Evolutionary conservation across 164 flowering plant species (phyloP).

Genomic region (Aristolochia fimbriata): DNA sequence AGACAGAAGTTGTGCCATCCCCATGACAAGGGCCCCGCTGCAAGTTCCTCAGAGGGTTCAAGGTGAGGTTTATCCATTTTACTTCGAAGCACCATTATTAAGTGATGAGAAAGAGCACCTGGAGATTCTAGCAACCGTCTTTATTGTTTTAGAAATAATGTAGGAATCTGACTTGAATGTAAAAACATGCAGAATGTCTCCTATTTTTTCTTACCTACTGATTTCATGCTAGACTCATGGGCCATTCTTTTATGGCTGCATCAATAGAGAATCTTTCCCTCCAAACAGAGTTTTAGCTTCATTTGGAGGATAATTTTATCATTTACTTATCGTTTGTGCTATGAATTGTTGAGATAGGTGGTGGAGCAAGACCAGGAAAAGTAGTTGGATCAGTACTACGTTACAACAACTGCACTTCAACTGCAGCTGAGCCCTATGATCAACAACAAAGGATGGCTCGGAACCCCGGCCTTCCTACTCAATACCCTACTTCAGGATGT

Average conservation of each 20-base stretch:
- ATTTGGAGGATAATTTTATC: background rate
- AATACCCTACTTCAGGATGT: constrained; percentile 35
- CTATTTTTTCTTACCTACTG: too few relatives aligned
- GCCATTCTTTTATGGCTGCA: too few relatives aligned
- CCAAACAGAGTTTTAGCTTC: background rate
- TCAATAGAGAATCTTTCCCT: too few relatives aligned
- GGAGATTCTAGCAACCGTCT: too few relatives aligned
- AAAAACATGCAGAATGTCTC: too few relatives aligned
- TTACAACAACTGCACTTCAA: constrained; percentile 61
- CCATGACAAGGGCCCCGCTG: constrained; percentile 63
- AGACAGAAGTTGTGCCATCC: constrained; percentile 40
- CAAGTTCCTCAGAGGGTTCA: constrained; percentile 66
- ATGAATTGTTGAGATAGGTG: constrained; percentile 22
- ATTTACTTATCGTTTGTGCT: background rate
- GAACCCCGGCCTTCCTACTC: constrained; percentile 44
- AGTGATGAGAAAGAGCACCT: too few relatives aligned
- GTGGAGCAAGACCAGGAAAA: constrained; percentile 83
- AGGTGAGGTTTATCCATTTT: constrained; percentile 21
- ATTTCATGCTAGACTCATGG: too few relatives aligned
- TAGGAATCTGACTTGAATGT: too few relatives aligned
- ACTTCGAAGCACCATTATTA: too few relatives aligned
- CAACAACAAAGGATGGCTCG: constrained; percentile 57
- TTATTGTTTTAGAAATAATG: too few relatives aligned
- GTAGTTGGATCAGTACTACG: constrained; percentile 68
- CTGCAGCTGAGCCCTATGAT: constrained; percentile 42